Percentiles rank a stretch among this genome's conserved stretches.
These are phyloP conservation scores for Dactylellina sp. DNA, from an alignment of 2,329 filamentous ascomycete genomes.

Conservation along the genomic window DNA sequence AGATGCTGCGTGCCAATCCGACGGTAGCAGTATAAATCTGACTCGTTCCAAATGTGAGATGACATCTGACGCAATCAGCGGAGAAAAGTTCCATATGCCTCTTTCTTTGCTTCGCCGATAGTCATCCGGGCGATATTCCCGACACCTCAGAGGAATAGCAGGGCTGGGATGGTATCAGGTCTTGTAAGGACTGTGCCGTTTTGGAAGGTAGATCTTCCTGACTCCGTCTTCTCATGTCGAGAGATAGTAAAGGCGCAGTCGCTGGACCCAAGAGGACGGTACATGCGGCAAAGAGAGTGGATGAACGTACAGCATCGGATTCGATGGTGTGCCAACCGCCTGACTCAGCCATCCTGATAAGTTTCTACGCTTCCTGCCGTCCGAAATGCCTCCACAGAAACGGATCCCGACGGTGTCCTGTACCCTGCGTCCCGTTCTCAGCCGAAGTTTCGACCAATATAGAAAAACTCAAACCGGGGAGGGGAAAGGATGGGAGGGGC, in stretches of 20 bases:
- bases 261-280: conserved; percentile 31
- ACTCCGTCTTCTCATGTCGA: conserved; percentile 14
- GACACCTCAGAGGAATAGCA: no score
- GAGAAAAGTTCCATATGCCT: conserved; percentile 10
- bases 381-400: conserved; percentile 16
- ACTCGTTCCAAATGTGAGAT: conserved; percentile 25
- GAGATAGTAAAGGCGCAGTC: conserved; percentile 29
- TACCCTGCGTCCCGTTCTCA: conserved; percentile 21
- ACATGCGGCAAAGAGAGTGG: conserved; percentile 30
- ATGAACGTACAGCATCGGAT: conserved; percentile 75
- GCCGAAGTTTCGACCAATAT: conserved; percentile 33
- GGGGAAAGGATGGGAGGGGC: not conserved
- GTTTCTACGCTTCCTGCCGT: conserved; percentile 12
- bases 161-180: conserved; percentile 1
- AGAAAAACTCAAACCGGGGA: conserved; percentile 3
- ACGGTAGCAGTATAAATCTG: conserved; percentile 31
- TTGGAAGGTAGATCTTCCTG: conserved; percentile 17
- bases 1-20: conserved; percentile 7
- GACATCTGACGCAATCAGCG: conserved; percentile 15
- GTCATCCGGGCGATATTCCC: conserved; percentile 12
- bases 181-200: conserved; percentile 43
- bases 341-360: conserved; percentile 64
- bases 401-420: conserved; percentile 10
- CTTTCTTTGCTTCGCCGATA: conserved; percentile 34
- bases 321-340: conserved; percentile 98